phyloP scores from a whole-genome alignment of 2,329 filamentous ascomycete genomes.

The Cyphellophora attinorum region DNA sequence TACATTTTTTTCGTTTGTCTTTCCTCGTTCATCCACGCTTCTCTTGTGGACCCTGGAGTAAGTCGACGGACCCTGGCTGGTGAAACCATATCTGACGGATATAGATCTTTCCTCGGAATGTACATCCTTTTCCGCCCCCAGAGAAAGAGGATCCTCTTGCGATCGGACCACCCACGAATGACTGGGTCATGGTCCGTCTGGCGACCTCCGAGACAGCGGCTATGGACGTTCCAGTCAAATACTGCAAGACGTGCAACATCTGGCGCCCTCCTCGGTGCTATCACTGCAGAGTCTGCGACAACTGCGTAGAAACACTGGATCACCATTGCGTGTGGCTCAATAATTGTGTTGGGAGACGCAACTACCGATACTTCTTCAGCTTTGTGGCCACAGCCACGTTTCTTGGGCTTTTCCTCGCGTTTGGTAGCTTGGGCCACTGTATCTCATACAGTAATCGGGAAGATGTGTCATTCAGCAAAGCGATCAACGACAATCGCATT shows the following conservation, averaged over 20 bases:
- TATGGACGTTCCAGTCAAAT: conserved; percentile 97
- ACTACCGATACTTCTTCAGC: conserved; percentile 95
- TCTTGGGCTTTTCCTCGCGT: conserved; percentile 66
- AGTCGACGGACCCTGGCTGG: conserved; percentile 31
- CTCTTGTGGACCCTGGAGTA: conserved; percentile 84
- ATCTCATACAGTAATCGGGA: conserved; percentile 59
- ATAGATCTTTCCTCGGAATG: conserved; percentile 86
- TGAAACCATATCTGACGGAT: conserved; percentile 6
- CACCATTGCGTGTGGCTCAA: conserved; percentile 99
- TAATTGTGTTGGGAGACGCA: conserved; percentile 92
- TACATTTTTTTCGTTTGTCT: conserved; percentile 87
- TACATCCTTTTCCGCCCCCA: conserved; percentile 75
- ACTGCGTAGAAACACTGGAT: conserved; percentile 93
- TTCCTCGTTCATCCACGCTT: conserved; percentile 90
- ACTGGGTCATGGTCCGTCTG: conserved; percentile 87
- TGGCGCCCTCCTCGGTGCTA: conserved; percentile 94
- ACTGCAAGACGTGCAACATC: conserved; percentile 94
- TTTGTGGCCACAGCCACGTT: conserved; percentile 77
- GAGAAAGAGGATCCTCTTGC: conserved; percentile 72
- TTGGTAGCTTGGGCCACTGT: conserved; percentile 70
- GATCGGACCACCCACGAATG: conserved; percentile 75
- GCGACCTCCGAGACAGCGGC: conserved; percentile 65
- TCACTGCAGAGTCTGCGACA: conserved; percentile 93
- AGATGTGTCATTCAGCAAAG: conserved; percentile 54
- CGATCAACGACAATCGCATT: conserved; percentile 63